Conservation (phyloP, 495 filamentous ascomycete species). For the Trichodelitschia bisporula region DNA sequence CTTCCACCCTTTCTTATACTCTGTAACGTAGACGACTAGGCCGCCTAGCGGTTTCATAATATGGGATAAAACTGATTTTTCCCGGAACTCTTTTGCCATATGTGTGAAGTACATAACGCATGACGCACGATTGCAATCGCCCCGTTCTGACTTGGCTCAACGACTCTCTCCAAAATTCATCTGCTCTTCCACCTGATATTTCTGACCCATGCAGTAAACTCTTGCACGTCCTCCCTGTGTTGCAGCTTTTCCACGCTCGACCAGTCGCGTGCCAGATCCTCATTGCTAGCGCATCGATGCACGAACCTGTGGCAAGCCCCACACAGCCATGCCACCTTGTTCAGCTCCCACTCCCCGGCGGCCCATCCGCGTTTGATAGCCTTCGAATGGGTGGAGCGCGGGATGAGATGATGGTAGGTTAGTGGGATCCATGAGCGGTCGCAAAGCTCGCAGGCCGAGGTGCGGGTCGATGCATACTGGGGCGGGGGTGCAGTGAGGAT, state of each 20-base stretch:
- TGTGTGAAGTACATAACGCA: too few species aligned
- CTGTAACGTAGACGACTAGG: too few species aligned
- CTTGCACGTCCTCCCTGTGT: slow-evolving; percentile 45
- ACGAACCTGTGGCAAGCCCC: slow-evolving; percentile 72
- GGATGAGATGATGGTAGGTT: slow-evolving; percentile 71
- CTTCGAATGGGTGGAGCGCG: slow-evolving; percentile 50
- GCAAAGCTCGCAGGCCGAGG: slow-evolving; percentile 53
- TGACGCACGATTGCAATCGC: too few species aligned
- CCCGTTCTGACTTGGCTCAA: too few species aligned
- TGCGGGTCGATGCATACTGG: slow-evolving; percentile 27
- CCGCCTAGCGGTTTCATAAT: too few species aligned
- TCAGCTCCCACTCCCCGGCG: slow-evolving; percentile 39
- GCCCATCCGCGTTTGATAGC: slow-evolving; percentile 64
- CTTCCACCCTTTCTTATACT: too few species aligned
- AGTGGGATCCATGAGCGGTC: slow-evolving; percentile 52
- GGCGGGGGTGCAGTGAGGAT: slow-evolving; percentile 32
- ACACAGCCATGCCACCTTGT: slow-evolving; percentile 75
- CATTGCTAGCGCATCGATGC: slow-evolving; percentile 49
- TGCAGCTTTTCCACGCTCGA: slow-evolving; percentile 46
- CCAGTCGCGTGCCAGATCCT: slow-evolving; percentile 53
- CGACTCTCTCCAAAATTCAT: too few species aligned
- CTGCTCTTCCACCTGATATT: slow-evolving; percentile 21
- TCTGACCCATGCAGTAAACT: slow-evolving; percentile 32
- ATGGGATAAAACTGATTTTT: too few species aligned
- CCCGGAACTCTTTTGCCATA: too few species aligned